Percentiles rank a stretch among this genome's conserved stretches.
Conservation (phyloP, 78 protist genomes). For the Emiliania huxleyi region DNA sequence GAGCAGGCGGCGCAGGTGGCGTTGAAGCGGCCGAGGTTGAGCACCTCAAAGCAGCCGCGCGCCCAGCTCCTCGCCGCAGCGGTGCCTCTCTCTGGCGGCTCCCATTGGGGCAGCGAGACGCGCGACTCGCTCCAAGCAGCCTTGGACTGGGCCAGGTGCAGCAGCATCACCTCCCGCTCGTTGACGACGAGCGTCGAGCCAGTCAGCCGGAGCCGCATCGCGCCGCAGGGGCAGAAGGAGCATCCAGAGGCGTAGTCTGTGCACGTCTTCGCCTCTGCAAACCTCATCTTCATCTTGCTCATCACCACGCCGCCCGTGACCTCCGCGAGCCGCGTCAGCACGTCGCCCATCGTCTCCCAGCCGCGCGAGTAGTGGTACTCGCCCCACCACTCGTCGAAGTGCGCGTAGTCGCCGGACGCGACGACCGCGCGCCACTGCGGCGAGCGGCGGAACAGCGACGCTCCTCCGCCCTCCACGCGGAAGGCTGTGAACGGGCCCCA, state of each 20-base stretch:
- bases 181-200: not conserved
- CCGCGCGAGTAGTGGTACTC: not conserved
- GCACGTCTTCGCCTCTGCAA: conserved; percentile 17
- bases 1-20: no score
- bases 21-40: not conserved
- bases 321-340: not conserved
- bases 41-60: not conserved
- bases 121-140: not conserved
- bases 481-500: not conserved
- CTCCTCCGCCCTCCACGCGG: not conserved
- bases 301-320: not conserved
- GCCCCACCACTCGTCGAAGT: conserved; percentile 27
- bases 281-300: not conserved
- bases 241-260: not conserved
- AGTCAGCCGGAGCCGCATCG: not conserved
- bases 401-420: not conserved
- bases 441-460: not conserved
- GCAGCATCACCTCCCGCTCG: not conserved
- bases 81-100: not conserved
- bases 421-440: not conserved
- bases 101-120: no score
- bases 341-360: conserved; percentile 23
- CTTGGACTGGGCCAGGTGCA: not conserved
- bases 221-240: conserved; percentile 5
- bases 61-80: not conserved